Evolutionary conservation across 177 flowering plant genomes (phyloP).

Genomic region (Tripterygium wilfordii): DNA sequence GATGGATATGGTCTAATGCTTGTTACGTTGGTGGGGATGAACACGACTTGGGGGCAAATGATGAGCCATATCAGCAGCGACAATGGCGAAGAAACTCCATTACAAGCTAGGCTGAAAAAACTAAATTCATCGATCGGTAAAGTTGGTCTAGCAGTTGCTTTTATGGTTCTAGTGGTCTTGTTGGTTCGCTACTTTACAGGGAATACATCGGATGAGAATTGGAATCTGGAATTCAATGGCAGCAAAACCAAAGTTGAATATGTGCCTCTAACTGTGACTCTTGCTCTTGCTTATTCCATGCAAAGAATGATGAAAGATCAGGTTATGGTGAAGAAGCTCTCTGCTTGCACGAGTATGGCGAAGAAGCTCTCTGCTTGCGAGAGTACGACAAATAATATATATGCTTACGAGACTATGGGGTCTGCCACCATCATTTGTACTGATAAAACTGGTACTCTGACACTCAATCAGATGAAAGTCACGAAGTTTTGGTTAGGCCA

Average conservation of each 20-base stretch:
- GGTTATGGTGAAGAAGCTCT: constrained; percentile 31
- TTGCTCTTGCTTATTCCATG: constrained; percentile 26
- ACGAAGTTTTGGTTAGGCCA: constrained; percentile 34
- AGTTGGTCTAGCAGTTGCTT: constrained; percentile 29
- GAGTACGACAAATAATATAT: constrained; percentile 41
- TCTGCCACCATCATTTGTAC: constrained; percentile 41
- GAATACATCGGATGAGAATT: constrained; percentile 25
- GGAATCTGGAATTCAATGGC: constrained; percentile 20
- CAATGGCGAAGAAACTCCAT: constrained; percentile 27
- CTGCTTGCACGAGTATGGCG: constrained; percentile 35
- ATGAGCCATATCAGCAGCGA: constrained; percentile 28
- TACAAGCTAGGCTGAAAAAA: constrained; percentile 32
- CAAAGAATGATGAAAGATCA: constrained; percentile 30
- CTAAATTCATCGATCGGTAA: constrained; percentile 30
- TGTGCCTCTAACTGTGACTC: constrained; percentile 19
- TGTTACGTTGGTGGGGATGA: constrained; percentile 34
- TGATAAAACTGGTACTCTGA: constrained; percentile 41
- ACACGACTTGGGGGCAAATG: constrained; percentile 40
- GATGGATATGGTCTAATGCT: constrained; percentile 32
- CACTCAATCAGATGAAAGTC: constrained; percentile 37
- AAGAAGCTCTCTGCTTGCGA: constrained; percentile 31
- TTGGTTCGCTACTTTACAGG: constrained; percentile 35
- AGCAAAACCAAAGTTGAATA: constrained; percentile 20
- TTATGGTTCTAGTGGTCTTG: constrained; percentile 29
- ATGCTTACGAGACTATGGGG: constrained; percentile 40